Base-by-base conservation (phyloP, 2,329 filamentous ascomycete genomes). In the Fusarium sp. region DNA sequence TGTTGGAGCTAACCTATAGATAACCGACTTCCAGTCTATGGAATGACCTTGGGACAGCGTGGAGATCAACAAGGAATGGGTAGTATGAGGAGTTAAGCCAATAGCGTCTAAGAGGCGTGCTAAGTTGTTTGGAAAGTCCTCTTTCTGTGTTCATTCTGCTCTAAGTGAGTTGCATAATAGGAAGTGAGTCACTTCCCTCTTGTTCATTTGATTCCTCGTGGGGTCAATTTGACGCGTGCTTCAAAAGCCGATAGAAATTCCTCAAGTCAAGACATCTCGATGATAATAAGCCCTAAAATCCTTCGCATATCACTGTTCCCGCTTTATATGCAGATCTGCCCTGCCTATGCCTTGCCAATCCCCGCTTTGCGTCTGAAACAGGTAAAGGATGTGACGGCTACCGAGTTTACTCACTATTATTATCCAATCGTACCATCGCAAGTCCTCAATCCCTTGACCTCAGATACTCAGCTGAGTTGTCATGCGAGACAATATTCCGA, bases 211-310 rank as follows among this genome's bases (percentile, higher is more conserved):
- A n/a, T 6, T 15, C 14, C 14, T 27, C 6, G 4, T 13, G 11
- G 3, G 7, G 38, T 20, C 20, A 14, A 11, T 27, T 18, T 27
- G 49, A 9, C 49, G 38, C 18, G 10, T 39, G 33, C 22, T 39
- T 17, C 9, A 9, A 14, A 36, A 18, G 17, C 6, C 17, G 35
- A 27, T 18, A 12, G 42, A 45, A 29, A 18, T 27, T 27, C 4
- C 13, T 10, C 13, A 56, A 56, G 29, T 13, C 18, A 10, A 47
- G 29, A n/a, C 14, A 63, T 63, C 54, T 63, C 36, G 54, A 63
- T 63, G 44, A 50, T 10, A 35, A 12, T 44, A 60, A 63, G 44
- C 60, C 44, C 54, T 60, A 63, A 49, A 60, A 63, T 63, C 60
- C 54, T 63, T 49, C 54, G 46, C 12, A 39, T 38, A 31, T 29